Evolutionary conservation across 768 basidiomycete species (phyloP).

Genomic region (Suillus fuscotomentosus): DNA sequence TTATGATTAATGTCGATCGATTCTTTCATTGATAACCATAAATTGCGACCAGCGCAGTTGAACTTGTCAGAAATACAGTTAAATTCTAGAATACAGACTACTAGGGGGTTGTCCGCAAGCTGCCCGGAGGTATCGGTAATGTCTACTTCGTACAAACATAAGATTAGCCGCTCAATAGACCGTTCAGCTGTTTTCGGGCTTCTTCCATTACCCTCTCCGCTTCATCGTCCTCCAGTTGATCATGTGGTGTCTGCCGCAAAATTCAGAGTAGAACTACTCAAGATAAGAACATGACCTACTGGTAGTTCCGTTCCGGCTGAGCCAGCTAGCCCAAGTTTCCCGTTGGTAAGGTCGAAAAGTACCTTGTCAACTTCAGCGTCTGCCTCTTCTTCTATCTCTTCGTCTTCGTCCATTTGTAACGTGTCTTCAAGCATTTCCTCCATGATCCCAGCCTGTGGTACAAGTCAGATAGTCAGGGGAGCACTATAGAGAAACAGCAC

Average conservation of each 20-base stretch:
- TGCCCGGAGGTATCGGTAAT: neutral
- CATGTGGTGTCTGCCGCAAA: conserved; percentile 50
- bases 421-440: conserved; percentile 98
- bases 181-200: conserved; percentile 87
- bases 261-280: conserved; percentile 7
- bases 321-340: conserved; percentile 88
- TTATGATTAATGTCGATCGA: neutral
- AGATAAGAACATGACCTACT: conserved; percentile 44
- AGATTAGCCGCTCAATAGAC: conserved; percentile 59
- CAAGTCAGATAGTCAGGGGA: conserved; percentile 9
- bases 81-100: conserved; percentile 3
- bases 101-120: neutral
- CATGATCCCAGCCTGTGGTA: conserved; percentile 87
- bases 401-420: conserved; percentile 88
- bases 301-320: conserved; percentile 70
- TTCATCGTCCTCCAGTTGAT: conserved; percentile 73
- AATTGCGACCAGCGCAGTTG: neutral
- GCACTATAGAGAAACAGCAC: conserved; percentile 10
- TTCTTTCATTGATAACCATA: neutral
- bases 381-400: conserved; percentile 94
- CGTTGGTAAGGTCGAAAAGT: conserved; percentile 91
- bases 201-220: conserved; percentile 86
- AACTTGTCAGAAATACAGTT: neutral
- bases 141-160: neutral
- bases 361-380: conserved; percentile 98